These are phyloP conservation scores for Allium sativum DNA, from an alignment of 106 monocot species.

Conservation along the genomic window DNA sequence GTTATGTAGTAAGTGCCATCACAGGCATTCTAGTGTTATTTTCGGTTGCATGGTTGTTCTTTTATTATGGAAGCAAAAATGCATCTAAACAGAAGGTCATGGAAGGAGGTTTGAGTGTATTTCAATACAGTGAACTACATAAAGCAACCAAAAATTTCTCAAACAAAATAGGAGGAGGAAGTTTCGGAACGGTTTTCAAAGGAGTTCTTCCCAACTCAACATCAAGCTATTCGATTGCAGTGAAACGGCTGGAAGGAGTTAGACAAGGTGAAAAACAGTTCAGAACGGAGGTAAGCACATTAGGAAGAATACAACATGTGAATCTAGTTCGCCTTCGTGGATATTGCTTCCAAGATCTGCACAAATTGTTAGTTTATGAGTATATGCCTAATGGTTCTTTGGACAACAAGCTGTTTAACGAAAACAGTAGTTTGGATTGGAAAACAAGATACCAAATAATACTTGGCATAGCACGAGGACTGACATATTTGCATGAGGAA, in stretches of 20 bases:
- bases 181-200: too few relatives aligned
- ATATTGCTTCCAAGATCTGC: neutral
- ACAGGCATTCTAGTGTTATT: too few relatives aligned
- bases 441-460: slow-evolving; percentile 3
- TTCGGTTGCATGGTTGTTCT: too few relatives aligned
- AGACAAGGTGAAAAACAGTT: slow-evolving; percentile 11
- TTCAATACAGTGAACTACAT: too few relatives aligned
- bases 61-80: too few relatives aligned
- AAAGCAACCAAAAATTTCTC: too few relatives aligned
- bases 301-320: slow-evolving; percentile 7
- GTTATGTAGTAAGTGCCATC: too few relatives aligned
- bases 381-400: slow-evolving; percentile 8
- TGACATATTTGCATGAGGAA: slow-evolving; percentile 74
- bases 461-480: slow-evolving; percentile 64
- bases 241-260: neutral
- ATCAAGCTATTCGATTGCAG: neutral
- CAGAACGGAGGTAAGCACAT: slow-evolving; percentile 9
- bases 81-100: too few relatives aligned
- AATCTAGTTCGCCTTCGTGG: slow-evolving; percentile 7
- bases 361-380: slow-evolving; percentile 2
- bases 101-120: too few relatives aligned
- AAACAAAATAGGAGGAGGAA: too few relatives aligned
- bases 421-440: neutral
- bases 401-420: neutral
- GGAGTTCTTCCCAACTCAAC: too few relatives aligned